Percentiles rank a stretch among this genome's conserved stretches.
phyloP scores from a whole-genome alignment of 495 filamentous ascomycete species.

The Aeminium ludgeri region DNA sequence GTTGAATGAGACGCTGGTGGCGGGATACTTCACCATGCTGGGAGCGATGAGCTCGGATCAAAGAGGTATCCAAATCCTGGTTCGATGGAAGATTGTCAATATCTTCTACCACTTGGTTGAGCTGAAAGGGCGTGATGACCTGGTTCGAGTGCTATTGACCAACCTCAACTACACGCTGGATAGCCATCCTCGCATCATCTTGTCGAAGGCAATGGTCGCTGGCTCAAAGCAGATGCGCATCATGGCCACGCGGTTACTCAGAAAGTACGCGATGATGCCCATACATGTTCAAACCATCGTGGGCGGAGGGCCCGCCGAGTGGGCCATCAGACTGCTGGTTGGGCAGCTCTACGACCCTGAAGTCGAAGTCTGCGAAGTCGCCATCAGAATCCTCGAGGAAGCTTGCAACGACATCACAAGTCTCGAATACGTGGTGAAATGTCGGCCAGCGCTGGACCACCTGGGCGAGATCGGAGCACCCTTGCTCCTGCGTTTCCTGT shows the following conservation, averaged over 20 bases:
- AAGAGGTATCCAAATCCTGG: conserved; percentile 75
- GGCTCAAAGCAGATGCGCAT: conserved; percentile 84
- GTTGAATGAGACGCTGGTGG: conserved; percentile 65
- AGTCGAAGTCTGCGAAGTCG: conserved; percentile 85
- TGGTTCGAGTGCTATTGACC: conserved; percentile 68
- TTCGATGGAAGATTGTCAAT: conserved; percentile 92
- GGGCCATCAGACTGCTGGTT: conserved; percentile 91
- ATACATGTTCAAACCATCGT: conserved; percentile 15
- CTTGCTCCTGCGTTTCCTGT: conserved; percentile 78
- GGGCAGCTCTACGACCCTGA: conserved; percentile 96
- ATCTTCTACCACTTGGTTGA: conserved; percentile 99
- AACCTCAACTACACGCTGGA: conserved; percentile 84
- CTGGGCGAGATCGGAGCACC: conserved; percentile 94
- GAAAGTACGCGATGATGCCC: conserved; percentile 54
- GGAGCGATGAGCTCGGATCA: conserved; percentile 67
- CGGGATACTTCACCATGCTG: conserved; percentile 86
- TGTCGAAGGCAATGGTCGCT: conserved; percentile 82
- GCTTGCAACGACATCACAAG: conserved; percentile 80
- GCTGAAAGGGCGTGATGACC: conserved; percentile 70
- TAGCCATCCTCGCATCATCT: conserved; percentile 76
- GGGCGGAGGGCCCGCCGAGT: conserved; percentile 41
- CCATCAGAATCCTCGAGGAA: conserved; percentile 92
- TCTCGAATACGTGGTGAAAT: conserved; percentile 90
- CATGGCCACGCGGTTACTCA: conserved; percentile 62
- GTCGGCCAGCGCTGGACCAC: conserved; percentile 88